Evolutionary conservation across 768 basidiomycete genomes (phyloP), one percentile per base, ranked within the genome.

Genomic region (Serendipita indica): DNA sequence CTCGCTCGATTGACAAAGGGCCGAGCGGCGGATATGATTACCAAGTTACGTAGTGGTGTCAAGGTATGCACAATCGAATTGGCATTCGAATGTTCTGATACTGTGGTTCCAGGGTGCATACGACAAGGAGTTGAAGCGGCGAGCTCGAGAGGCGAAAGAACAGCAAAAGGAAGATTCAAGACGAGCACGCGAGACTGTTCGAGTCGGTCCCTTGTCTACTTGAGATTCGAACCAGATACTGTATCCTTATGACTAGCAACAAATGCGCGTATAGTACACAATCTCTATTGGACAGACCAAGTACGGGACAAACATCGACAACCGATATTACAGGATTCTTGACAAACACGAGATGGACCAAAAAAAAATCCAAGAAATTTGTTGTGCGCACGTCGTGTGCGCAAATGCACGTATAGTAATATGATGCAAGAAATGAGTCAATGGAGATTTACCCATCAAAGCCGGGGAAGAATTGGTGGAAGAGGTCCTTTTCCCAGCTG

Each of bases 1-100:
- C 66, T 80, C 3, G 67, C 64, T 43, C 69, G 60, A 0, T 65
- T 92, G 64, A 89, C 79, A 1, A 89, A 87, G 67, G 89, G 89
- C 2, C 76, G 86, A 62, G 87, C 88, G 28, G 84, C 83, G 0
- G 81, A 82, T 62, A 81, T 90, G 43, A 84, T 92, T 61, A 81
- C 81, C 22, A 81, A 88, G 6, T 61, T 87, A 59, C 84, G 79
- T 66, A 83, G 90, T 64, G 89, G 88, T 25, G 84, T 84, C 33
- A 73, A 78, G 73, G 87, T 85, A 65, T 32, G 69, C 60, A 37
- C 35, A n/a, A 18, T 57, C 13, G 14, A 2, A 30, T 18, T n/a
- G 10, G 16, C 52, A 1, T 13, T 16, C 10, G 18, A 14, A n/a
- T n/a, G n/a, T n/a, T n/a, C n/a, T n/a, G n/a, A n/a, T n/a, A n/a